A percentile compares a stretch with the other conserved stretches of the same genome.
phyloP scores from a whole-genome alignment of 2,329 filamentous ascomycete species.

The Ophiosphaerella herpotricha region DNA sequence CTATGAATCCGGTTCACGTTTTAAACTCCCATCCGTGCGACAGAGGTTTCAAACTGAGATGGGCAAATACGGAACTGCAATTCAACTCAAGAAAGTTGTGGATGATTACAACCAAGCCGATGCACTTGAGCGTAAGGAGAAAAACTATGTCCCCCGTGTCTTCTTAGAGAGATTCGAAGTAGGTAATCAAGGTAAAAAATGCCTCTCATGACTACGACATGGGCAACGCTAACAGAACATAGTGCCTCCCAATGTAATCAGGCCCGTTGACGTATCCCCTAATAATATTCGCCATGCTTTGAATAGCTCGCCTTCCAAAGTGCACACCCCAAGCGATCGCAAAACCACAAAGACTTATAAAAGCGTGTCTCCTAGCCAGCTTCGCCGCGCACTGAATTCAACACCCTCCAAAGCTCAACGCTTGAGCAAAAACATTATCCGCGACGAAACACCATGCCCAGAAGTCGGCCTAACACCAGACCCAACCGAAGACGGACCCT shows the following conservation, averaged over 20 bases:
- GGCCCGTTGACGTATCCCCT: background rate
- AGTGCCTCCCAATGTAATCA: background rate
- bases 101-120: conserved; percentile 14
- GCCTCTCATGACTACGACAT: background rate
- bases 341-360: background rate
- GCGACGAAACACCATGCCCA: no score
- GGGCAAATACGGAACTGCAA: conserved; percentile 2
- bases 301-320: conserved; percentile 15
- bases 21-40: conserved; percentile 25
- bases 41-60: conserved; percentile 4
- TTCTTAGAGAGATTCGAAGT: conserved; percentile 21
- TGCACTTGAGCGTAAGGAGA: background rate
- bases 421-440: background rate
- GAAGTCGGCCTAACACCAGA: no score
- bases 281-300: conserved; percentile 11
- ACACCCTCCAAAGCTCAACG: background rate
- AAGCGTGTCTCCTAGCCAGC: background rate
- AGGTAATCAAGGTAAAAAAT: conserved; percentile 4
- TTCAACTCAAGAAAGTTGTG: conserved; percentile 8
- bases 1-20: conserved; percentile 37
- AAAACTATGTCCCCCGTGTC: conserved; percentile 23
- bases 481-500: no score
- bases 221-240: background rate
- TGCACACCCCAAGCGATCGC: background rate
- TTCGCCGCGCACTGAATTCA: background rate